Evolutionary conservation across 2,329 filamentous ascomycete genomes (phyloP).

Genomic region (Penicillium sp.): DNA sequence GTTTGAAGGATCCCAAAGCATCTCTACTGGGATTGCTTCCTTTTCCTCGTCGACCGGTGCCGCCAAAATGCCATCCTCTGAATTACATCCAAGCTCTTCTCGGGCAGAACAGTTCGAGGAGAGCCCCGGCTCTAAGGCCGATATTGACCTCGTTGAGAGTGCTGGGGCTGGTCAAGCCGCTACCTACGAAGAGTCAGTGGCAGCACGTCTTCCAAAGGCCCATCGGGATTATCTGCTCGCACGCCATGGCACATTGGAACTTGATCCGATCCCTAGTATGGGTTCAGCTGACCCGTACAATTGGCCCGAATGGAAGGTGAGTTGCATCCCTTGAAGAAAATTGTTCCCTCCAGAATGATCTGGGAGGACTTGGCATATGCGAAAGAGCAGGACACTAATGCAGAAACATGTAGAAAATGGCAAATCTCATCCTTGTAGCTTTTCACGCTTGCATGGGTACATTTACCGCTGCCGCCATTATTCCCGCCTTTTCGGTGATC

Average conservation of each 20-base stretch:
- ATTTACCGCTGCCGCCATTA: slow-evolving; percentile 57
- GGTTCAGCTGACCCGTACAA: slow-evolving; percentile 57
- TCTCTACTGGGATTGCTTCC: neutral
- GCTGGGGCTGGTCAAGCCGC: slow-evolving; percentile 25
- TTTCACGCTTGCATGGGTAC: slow-evolving; percentile 61
- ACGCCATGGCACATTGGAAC: slow-evolving; percentile 55
- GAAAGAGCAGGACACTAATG: slow-evolving; percentile 1
- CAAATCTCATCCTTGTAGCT: slow-evolving; percentile 56
- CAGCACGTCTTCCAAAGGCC: slow-evolving; percentile 28
- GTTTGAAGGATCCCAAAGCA: neutral
- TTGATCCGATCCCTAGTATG: slow-evolving; percentile 55
- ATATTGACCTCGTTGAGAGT: slow-evolving; percentile 32
- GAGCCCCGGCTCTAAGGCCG: slow-evolving; percentile 18
- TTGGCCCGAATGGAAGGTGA: slow-evolving; percentile 55
- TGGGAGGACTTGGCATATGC: neutral
- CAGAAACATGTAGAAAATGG: slow-evolving; percentile 46
- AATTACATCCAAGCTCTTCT: slow-evolving; percentile 28
- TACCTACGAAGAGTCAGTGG: slow-evolving; percentile 28
- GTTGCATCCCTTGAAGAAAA: neutral
- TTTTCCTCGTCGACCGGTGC: neutral
- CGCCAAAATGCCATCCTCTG: slow-evolving; percentile 26
- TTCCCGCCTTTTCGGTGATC: slow-evolving; percentile 57
- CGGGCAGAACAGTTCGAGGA: slow-evolving; percentile 14
- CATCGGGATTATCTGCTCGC: slow-evolving; percentile 52
- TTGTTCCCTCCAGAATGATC: neutral